A percentile compares a stretch with the other conserved stretches of the same genome.
Conservation (phyloP, 768 basidiomycete species). For the Podaxis sp. region DNA sequence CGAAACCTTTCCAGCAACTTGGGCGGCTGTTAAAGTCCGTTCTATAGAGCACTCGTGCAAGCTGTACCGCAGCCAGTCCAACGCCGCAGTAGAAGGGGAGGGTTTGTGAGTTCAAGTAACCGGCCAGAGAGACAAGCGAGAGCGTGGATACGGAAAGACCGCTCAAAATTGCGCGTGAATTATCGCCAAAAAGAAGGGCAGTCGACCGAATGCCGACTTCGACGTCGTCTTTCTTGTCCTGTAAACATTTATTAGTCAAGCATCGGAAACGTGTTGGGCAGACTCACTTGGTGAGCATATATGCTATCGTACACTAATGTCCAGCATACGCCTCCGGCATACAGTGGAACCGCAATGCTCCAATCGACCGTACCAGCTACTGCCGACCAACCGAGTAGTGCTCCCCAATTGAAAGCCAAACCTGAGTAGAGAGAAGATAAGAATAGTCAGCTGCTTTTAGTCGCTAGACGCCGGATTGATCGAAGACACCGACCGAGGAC, state of each 20-base stretch:
- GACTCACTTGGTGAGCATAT: slow-evolving; percentile 88
- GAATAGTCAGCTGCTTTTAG: background rate
- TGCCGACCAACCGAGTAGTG: slow-evolving; percentile 94
- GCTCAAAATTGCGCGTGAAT: slow-evolving; percentile 72
- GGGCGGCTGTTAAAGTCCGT: slow-evolving; percentile 75
- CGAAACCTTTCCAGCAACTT: slow-evolving; percentile 92
- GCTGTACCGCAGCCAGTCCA: slow-evolving; percentile 69
- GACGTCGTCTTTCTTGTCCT: slow-evolving; percentile 94
- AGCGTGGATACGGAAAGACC: slow-evolving; percentile 74
- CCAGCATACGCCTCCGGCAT: slow-evolving; percentile 89
- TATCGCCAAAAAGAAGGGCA: slow-evolving; percentile 83
- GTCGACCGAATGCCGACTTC: slow-evolving; percentile 90
- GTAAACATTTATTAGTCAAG: slow-evolving; percentile 2
- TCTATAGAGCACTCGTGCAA: slow-evolving; percentile 69
- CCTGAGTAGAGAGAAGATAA: slow-evolving; percentile 45
- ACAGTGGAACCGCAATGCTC: slow-evolving; percentile 82
- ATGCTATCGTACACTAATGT: slow-evolving; percentile 97
- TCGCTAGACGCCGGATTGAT: too few relatives aligned
- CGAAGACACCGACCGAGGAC: slow-evolving; percentile 68
- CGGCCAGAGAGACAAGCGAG: slow-evolving; percentile 75
- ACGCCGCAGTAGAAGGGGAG: slow-evolving; percentile 79
- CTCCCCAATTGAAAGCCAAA: slow-evolving; percentile 96
- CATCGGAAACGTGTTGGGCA: background rate
- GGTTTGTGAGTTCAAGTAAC: slow-evolving; percentile 76
- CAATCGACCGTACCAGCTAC: slow-evolving; percentile 81